phyloP scores from a whole-genome alignment of 1,139 yeast species.

The Magnusiomyces suaveolens region DNA sequence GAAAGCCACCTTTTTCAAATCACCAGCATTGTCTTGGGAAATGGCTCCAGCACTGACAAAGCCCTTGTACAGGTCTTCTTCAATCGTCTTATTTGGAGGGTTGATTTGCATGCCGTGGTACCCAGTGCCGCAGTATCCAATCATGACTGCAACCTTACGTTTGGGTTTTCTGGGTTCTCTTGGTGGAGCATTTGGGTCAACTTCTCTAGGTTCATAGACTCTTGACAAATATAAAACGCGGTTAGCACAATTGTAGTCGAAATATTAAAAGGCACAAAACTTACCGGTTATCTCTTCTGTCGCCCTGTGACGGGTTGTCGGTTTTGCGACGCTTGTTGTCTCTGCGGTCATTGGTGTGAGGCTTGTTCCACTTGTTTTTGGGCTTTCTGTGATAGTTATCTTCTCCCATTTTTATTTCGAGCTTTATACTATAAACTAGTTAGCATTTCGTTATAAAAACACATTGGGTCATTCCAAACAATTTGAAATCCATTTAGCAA shows the following conservation, averaged over 20 bases:
- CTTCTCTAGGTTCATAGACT: background rate
- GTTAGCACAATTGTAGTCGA: background rate
- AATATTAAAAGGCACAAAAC: background rate
- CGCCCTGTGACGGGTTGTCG: slow-evolving; percentile 2
- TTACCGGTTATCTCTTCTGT: slow-evolving; percentile 8
- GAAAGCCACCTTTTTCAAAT: slow-evolving; percentile 80
- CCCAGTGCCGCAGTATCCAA: slow-evolving; percentile 97
- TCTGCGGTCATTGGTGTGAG: slow-evolving; percentile 16
- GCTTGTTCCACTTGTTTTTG: slow-evolving; percentile 16
- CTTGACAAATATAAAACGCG: background rate
- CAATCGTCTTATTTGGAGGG: slow-evolving; percentile 86
- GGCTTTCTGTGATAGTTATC: slow-evolving; percentile 5
- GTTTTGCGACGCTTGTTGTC: slow-evolving; percentile 13
- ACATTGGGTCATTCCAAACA: too few species aligned
- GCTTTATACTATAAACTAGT: too few species aligned
- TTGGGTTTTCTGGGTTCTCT: slow-evolving; percentile 58
- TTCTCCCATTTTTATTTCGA: background rate
- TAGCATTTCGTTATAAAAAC: too few species aligned
- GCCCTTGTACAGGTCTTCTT: slow-evolving; percentile 79
- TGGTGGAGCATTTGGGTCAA: slow-evolving; percentile 1
- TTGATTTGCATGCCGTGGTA: slow-evolving; percentile 96
- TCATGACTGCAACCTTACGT: slow-evolving; percentile 79
- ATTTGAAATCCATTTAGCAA: too few species aligned
- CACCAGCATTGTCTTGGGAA: slow-evolving; percentile 79
- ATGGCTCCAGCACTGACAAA: slow-evolving; percentile 85